Evolutionary conservation across 106 monocot species (phyloP).

Genomic region (Allium sativum): DNA sequence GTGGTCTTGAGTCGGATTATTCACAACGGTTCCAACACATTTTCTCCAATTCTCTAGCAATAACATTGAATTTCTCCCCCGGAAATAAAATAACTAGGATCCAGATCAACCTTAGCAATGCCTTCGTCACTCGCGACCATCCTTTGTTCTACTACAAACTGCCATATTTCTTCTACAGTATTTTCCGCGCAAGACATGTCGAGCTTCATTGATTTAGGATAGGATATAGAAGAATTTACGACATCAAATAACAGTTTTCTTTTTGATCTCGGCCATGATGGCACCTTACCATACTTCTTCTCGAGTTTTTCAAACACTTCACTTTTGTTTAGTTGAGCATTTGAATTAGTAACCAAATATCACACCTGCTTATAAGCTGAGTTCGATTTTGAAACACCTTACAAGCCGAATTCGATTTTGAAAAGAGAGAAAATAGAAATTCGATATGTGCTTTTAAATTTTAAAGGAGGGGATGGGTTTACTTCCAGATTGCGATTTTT

Average conservation of each 20-base stretch:
- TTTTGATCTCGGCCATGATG: constrained; percentile 48
- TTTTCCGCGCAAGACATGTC: constrained; percentile 10
- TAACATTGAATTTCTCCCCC: constrained; percentile 19
- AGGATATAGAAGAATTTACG: constrained; percentile 33
- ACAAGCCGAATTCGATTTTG: no score
- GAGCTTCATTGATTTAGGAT: constrained; percentile 14
- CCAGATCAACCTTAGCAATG: constrained; percentile 8
- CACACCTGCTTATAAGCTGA: no score
- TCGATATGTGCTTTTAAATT: no score
- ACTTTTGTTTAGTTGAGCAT: constrained; percentile 13
- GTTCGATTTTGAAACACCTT: no score
- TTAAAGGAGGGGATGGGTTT: no score
- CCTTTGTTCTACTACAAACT: constrained; percentile 26
- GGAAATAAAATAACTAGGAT: constrained; percentile 21
- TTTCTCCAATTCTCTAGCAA: constrained; percentile 40
- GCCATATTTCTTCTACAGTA: constrained; percentile 52
- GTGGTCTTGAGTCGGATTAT: no score
- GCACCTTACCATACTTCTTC: constrained; percentile 35
- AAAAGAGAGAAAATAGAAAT: no score
- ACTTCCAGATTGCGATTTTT: no score
- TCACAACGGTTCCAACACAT: no score
- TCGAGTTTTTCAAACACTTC: constrained; percentile 60
- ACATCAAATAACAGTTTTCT: constrained; percentile 81
- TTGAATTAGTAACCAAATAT: constrained; percentile 51
- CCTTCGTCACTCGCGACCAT: constrained; percentile 9